phyloP scores from a whole-genome alignment of 208 protist genomes.

The Crithidia acanthocephali region DNA sequence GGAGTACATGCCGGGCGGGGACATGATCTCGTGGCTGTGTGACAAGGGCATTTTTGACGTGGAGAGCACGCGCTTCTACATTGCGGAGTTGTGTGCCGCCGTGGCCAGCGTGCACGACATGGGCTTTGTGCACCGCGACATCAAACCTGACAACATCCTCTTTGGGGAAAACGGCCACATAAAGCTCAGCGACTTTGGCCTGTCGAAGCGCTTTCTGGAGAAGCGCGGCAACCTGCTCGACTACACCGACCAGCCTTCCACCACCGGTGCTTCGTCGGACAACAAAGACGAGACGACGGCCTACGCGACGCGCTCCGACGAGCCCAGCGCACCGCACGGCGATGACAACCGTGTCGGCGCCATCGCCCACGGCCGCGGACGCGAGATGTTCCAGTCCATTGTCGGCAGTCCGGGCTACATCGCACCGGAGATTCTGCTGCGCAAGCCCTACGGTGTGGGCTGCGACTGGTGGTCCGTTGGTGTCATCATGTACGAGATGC shows the following conservation, averaged over 20 bases:
- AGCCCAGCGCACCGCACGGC: neutral
- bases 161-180: conserved; percentile 96
- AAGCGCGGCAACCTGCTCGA: conserved; percentile 72
- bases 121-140: conserved; percentile 95
- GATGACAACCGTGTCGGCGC: neutral
- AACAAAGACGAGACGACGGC: conserved; percentile 14
- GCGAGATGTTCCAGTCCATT: conserved; percentile 91
- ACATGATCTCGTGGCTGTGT: conserved; percentile 94
- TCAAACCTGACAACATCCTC: conserved; percentile 99
- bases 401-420: conserved; percentile 98
- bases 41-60: conserved; percentile 90
- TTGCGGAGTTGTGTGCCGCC: conserved; percentile 90
- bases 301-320: conserved; percentile 9
- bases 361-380: conserved; percentile 39
- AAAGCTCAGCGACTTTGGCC: conserved; percentile 98
- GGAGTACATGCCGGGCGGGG: conserved; percentile 95
- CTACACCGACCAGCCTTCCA: conserved; percentile 36
- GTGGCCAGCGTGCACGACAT: conserved; percentile 93
- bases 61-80: conserved; percentile 90
- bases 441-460: conserved; percentile 94
- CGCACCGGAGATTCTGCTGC: conserved; percentile 96
- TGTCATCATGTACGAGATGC: conserved; percentile 98
- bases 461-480: conserved; percentile 99
- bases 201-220: conserved; percentile 92
- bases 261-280: conserved; percentile 13